Base-by-base conservation (phyloP, 805 yeast species). In the Candida odintsovae region DNA sequence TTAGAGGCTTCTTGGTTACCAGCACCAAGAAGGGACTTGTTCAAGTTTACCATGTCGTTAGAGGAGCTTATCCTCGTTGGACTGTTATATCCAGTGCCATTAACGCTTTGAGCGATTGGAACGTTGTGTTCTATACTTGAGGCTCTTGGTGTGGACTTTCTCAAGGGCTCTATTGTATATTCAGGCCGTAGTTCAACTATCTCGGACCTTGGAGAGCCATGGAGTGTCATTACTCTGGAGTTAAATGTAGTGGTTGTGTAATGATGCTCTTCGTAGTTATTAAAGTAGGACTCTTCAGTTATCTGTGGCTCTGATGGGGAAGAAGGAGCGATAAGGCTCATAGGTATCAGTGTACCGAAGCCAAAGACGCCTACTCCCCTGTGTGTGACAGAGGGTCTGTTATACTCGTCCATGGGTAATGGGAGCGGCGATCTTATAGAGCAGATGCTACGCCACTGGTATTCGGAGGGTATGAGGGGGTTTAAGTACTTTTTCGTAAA, bases 321-420 rank as follows among this genome's bases (percentile, higher is more conserved):
- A 9, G 36, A 33, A 33, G 36, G 36, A n/a, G 35, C 19, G 10
- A 50, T 38, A 23, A 48, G 25, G 13, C 43, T 43, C 46, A 46
- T 43, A 38, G 54, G 50, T 36, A 51, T 20, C 18, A 51, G 12
- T 3, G 52, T 36, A 1, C 52, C 52, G 26, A 46, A 51, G 20
- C 54, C 54, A 40, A 51, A 50, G n/a, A 49, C 35, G 8, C 36
- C 37, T 10, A 50, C 36, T 15, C 52, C 54, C 38, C 42, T 41
- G 10, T 41, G 37, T 18, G 3, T 16, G 20, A 16, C 15, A 6
- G 36, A 16, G 3, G 20, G 36, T 18, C 20, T 33, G 20, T 11
- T 12, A 12, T 16, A 16, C 36, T 33, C 36, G 20, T 33, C 36
- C 36, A 33, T 33, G 31, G n/a, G 31, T 25, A 7, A 9, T 4